Evolutionary conservation across 2,329 filamentous ascomycete genomes (phyloP).

Genomic region (Colletotrichum sp.): DNA sequence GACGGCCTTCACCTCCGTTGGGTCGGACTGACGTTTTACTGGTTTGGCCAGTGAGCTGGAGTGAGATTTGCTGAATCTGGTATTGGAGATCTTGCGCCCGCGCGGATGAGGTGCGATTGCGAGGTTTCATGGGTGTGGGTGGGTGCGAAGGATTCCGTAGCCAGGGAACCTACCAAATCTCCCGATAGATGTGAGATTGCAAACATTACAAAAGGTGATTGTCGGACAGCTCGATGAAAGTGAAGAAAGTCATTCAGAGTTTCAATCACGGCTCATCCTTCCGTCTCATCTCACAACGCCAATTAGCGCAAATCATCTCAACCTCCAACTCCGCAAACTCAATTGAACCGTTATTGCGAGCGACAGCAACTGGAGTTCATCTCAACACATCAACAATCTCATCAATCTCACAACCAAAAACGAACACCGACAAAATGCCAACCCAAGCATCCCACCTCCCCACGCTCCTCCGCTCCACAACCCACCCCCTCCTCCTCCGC

Average conservation of each 20-base stretch:
- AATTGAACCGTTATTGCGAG: neutral
- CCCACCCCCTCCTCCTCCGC: conserved; percentile 30
- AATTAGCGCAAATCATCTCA: neutral
- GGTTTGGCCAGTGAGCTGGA: neutral
- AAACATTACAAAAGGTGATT: neutral
- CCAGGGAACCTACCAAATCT: neutral
- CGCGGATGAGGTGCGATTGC: neutral
- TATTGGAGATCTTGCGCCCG: neutral
- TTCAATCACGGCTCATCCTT: neutral
- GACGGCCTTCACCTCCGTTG: neutral
- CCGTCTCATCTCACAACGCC: neutral
- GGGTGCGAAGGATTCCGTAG: neutral
- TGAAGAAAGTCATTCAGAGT: neutral
- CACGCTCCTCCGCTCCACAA: conserved; percentile 25
- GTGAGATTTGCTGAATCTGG: neutral
- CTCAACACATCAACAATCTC: neutral
- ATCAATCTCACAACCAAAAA: neutral
- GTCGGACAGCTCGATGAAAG: neutral
- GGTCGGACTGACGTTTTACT: neutral
- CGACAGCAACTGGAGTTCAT: neutral
- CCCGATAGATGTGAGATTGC: neutral
- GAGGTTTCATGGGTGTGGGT: neutral
- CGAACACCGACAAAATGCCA: neutral
- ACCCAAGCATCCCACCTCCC: conserved; percentile 25
- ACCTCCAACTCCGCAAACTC: neutral